Evolutionary conservation across 352 stramenopile genomes (phyloP), one percentile per base, ranked within the genome.

Genomic region (Pythium aphanidermatum): DNA sequence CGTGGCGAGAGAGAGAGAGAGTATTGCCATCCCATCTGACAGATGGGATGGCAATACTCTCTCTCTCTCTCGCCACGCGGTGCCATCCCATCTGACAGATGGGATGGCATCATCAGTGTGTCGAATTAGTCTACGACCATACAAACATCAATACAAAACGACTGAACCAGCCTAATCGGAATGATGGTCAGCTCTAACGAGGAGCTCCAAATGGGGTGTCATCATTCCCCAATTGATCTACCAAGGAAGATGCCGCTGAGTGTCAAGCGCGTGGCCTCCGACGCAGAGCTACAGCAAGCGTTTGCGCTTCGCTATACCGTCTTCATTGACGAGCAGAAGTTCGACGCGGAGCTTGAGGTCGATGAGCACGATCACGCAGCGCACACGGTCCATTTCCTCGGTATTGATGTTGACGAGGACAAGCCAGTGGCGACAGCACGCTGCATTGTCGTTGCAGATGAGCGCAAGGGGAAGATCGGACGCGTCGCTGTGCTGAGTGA

Each of bases 321-420:
- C 26, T 86, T 86, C 40, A 63, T 82, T 37, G 42, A 69, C n/a
- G 74, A 86, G 38, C 61, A 77, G 41, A 62, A 65, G 37, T 78
- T 82, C 33, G 61, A 75, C 31, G 28, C 32, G 0, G 47, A 50
- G 13, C 31, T 68, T 11, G 68, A 83, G 54, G 46, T 78, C 41
- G 74, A 86, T 42, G 55, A 58, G 20, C 48, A 73, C 54, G 74
- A 84, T n/a, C 49, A 29, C 55, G 32, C 43, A 63, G 24, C 27
- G 55, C 12, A 68, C 13, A 86, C 70, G 13, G 23, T 66, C 17
- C 67, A 82, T 40, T 83, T 83, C 29, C 12, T 83, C 14, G 74
- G 67, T 29, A 68, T 65, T 23, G 68, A 83, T 39, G 32, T 62
- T n/a, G 65, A 83, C 26, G 30, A 68, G 40, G 59, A 65, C 47